These are phyloP conservation scores for Plasmodium yoelii DNA, from an alignment of 169 alveolate genomes.

Conservation along the genomic window DNA sequence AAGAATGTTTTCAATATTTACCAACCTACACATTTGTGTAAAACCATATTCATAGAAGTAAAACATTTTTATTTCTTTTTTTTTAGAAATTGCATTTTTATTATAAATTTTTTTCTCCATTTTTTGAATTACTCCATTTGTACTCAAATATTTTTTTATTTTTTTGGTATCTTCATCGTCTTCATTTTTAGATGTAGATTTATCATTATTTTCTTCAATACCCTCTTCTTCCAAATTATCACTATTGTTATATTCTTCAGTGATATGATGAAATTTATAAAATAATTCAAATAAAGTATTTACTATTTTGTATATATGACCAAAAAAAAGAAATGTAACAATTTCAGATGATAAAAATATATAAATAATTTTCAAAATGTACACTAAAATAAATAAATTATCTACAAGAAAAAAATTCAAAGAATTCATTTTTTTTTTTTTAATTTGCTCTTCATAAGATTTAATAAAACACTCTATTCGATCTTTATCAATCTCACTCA, in stretches of 20 bases:
- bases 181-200: not conserved
- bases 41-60: slow-evolving; percentile 71
- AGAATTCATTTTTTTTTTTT: slow-evolving; percentile 67
- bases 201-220: not conserved
- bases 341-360: slow-evolving; percentile 42
- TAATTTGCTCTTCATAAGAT: slow-evolving; percentile 72
- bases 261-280: slow-evolving; percentile 20
- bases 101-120: slow-evolving; percentile 4
- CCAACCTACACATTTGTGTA: slow-evolving; percentile 71
- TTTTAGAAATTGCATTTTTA: slow-evolving; percentile 7
- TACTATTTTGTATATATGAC: slow-evolving; percentile 42
- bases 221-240: not conserved
- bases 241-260: slow-evolving; percentile 3
- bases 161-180: slow-evolving; percentile 1
- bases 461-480: slow-evolving; percentile 36
- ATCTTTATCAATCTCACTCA: slow-evolving; percentile 43
- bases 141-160: slow-evolving; percentile 3
- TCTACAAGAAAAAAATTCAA: slow-evolving; percentile 57
- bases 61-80: slow-evolving; percentile 13
- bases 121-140: not conserved
- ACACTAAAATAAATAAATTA: slow-evolving; percentile 67
- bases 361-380: slow-evolving; percentile 35
- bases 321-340: slow-evolving; percentile 64
- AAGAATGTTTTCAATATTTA: slow-evolving; percentile 49
- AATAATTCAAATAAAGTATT: slow-evolving; percentile 39